A percentile compares a stretch with the other conserved stretches of the same genome.
Conservation (phyloP, 257 asterid genomes). For the Echites panduratus region DNA sequence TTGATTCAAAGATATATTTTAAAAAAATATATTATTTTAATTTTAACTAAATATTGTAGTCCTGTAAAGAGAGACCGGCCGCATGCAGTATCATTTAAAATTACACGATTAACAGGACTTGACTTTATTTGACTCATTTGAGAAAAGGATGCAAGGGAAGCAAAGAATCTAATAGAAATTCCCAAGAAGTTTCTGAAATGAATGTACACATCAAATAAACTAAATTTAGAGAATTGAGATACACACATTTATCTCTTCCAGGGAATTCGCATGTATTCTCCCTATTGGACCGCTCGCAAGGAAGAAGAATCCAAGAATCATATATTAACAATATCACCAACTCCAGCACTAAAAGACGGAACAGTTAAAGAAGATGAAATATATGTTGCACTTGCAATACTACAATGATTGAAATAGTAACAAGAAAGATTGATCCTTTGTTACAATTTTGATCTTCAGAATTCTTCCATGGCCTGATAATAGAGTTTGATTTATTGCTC, state of each 20-base stretch:
- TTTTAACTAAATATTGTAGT: no score
- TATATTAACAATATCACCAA: neutral
- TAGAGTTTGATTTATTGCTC: conserved; percentile 32
- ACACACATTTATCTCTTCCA: no score
- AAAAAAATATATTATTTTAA: no score
- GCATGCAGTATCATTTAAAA: no score
- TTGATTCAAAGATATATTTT: no score
- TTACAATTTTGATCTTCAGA: conserved; percentile 34
- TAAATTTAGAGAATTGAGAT: neutral
- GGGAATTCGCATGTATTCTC: no score
- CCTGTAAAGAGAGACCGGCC: no score
- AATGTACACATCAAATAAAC: neutral
- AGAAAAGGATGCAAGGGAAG: neutral
- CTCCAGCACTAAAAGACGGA: neutral
- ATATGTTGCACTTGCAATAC: conserved; percentile 23
- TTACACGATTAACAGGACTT: no score
- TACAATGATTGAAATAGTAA: conserved; percentile 21
- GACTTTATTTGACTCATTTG: no score
- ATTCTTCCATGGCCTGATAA: conserved; percentile 34
- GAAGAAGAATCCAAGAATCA: neutral
- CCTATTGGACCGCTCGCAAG: neutral
- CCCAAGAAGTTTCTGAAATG: neutral
- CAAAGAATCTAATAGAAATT: neutral
- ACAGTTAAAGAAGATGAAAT: conserved; percentile 14
- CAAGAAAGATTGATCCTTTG: conserved; percentile 19